phyloP scores from a whole-genome alignment of 345 rosid genomes.

The Hirschfeldia incana region DNA sequence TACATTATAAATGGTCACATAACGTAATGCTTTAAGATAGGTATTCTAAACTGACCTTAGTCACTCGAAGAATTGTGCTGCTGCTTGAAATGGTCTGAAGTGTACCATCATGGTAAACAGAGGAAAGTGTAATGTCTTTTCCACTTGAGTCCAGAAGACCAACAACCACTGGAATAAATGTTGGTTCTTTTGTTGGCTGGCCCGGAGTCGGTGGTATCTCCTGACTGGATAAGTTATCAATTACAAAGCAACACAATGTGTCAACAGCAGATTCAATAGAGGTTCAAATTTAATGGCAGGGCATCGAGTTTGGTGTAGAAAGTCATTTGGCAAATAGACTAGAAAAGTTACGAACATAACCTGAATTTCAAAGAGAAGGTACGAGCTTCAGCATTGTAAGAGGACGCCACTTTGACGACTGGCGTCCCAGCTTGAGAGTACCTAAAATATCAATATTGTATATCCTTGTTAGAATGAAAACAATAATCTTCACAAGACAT shows the following conservation, averaged over 20 bases:
- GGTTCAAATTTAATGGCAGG: background rate
- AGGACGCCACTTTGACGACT: conserved; percentile 71
- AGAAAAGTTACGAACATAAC: conserved; percentile 39
- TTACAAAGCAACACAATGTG: conserved; percentile 11
- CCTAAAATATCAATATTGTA: conserved; percentile 49
- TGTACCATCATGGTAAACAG: conserved; percentile 67
- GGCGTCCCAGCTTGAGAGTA: conserved; percentile 99
- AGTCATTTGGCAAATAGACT: background rate
- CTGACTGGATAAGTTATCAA: conserved; percentile 57
- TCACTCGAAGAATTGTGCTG: conserved; percentile 74
- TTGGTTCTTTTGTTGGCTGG: conserved; percentile 84
- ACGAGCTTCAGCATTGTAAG: conserved; percentile 69
- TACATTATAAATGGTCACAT: conserved; percentile 11
- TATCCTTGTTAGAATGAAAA: conserved; percentile 6
- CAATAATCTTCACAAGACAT: conserved; percentile 9
- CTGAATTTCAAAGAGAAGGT: conserved; percentile 87
- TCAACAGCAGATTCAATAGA: conserved; percentile 2
- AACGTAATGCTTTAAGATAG: background rate
- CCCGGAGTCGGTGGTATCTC: conserved; percentile 88
- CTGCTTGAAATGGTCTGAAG: conserved; percentile 51
- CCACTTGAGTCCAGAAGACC: conserved; percentile 83
- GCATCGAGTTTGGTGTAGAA: background rate
- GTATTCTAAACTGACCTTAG: conserved; percentile 58
- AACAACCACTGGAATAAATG: conserved; percentile 80
- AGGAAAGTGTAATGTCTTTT: conserved; percentile 72